These are phyloP conservation scores for Leonotis leonurus DNA, from an alignment of 257 asterid genomes.

Conservation along the genomic window DNA sequence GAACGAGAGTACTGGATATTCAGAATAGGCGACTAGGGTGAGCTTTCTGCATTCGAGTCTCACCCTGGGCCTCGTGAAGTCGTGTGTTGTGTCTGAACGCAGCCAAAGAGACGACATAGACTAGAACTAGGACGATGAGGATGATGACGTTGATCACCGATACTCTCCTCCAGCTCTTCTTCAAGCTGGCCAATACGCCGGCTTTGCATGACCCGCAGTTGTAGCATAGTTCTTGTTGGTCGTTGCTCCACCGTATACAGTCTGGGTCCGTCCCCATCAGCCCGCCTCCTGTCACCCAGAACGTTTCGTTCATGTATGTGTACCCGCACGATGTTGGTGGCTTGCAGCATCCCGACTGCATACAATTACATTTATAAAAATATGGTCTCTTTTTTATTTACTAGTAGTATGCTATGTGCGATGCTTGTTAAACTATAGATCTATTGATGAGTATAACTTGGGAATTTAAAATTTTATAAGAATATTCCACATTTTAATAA, in stretches of 20 bases:
- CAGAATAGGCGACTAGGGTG: slow-evolving; percentile 4
- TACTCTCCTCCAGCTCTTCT: slow-evolving; percentile 84
- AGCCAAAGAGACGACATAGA: slow-evolving; percentile 52
- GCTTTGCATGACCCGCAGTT: slow-evolving; percentile 78
- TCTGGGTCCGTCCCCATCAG: slow-evolving; percentile 39
- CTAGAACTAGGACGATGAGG: slow-evolving; percentile 50
- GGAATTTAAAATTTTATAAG: too few species aligned
- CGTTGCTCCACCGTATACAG: slow-evolving; percentile 64
- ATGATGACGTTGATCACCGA: slow-evolving; percentile 63
- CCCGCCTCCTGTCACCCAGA: slow-evolving; percentile 45
- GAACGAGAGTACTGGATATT: too few species aligned
- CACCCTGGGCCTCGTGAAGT: slow-evolving; percentile 56
- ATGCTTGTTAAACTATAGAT: too few species aligned
- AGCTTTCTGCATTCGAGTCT: slow-evolving; percentile 33
- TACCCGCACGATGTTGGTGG: slow-evolving; percentile 79
- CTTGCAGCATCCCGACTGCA: slow-evolving; percentile 98
- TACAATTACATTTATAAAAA: too few species aligned
- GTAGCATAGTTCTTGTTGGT: slow-evolving; percentile 56
- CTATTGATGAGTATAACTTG: too few species aligned
- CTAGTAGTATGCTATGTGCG: too few species aligned
- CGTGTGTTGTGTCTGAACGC: slow-evolving; percentile 72
- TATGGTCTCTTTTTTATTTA: too few species aligned
- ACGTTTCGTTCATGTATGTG: slow-evolving; percentile 53
- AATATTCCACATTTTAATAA: too few species aligned
- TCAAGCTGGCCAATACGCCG: slow-evolving; percentile 75